These are phyloP conservation scores for Fraxinus nigra DNA, from an alignment of 305 asterid species.

Conservation along the genomic window DNA sequence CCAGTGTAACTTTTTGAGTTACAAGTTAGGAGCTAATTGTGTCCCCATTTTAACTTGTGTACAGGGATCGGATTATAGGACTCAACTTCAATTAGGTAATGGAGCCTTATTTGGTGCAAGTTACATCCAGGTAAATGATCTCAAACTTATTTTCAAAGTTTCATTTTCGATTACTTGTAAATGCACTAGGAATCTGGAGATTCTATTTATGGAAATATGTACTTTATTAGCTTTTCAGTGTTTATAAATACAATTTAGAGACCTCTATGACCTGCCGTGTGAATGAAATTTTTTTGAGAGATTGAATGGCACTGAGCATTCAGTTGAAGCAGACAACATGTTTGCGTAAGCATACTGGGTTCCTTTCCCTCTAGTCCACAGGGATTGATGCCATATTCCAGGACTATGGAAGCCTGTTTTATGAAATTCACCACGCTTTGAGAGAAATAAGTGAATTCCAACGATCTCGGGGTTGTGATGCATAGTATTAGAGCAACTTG, in stretches of 20 bases:
- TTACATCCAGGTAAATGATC: slow-evolving; percentile 74
- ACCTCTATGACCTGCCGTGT: neutral
- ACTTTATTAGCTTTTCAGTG: neutral
- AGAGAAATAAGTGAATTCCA: slow-evolving; percentile 7
- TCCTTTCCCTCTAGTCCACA: neutral
- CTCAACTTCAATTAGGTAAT: slow-evolving; percentile 78
- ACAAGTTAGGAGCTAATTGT: slow-evolving; percentile 19
- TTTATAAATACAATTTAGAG: neutral
- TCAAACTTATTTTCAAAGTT: slow-evolving; percentile 10
- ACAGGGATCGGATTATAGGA: slow-evolving; percentile 68
- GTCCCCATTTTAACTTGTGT: slow-evolving; percentile 16
- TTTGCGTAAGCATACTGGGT: neutral
- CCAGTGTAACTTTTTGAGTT: slow-evolving; percentile 11
- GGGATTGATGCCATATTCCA: neutral
- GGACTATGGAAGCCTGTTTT: neutral
- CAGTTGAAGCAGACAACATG: neutral
- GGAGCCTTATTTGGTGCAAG: slow-evolving; percentile 86
- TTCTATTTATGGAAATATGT: neutral
- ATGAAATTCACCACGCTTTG: neutral
- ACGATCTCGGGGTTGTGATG: neutral
- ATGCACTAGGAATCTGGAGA: slow-evolving; percentile 9
- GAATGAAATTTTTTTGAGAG: neutral
- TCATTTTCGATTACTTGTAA: neutral
- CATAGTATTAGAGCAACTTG: neutral
- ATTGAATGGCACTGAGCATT: neutral